Conservation (phyloP, 306 rosid species). For the Lupinus albus region DNA sequence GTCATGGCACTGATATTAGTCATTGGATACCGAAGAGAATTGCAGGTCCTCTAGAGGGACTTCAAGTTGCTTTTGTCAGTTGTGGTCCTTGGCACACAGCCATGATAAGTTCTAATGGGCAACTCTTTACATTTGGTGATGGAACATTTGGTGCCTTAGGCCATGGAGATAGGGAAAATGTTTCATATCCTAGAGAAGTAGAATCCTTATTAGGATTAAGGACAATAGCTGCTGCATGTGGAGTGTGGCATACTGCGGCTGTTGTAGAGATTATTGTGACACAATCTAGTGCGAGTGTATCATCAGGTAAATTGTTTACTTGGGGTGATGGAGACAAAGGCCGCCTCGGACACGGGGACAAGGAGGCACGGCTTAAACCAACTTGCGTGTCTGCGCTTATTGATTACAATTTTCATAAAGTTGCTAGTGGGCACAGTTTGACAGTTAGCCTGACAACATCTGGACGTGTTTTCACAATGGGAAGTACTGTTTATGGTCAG, state of each 20-base stretch:
- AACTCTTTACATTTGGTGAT: slow-evolving; percentile 94
- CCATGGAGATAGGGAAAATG: slow-evolving; percentile 82
- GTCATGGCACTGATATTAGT: slow-evolving; percentile 86
- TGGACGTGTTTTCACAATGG: slow-evolving; percentile 88
- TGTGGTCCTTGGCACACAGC: slow-evolving; percentile 99
- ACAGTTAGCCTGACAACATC: slow-evolving; percentile 88
- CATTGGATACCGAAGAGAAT: slow-evolving; percentile 98
- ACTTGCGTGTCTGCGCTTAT: slow-evolving; percentile 89
- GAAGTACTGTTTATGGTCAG: slow-evolving; percentile 98
- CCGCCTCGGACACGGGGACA: slow-evolving; percentile 98
- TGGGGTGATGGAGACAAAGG: slow-evolving; percentile 99
- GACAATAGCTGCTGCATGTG: slow-evolving; percentile 92
- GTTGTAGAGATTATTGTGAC: slow-evolving; percentile 91
- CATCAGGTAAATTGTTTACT: slow-evolving; percentile 87
- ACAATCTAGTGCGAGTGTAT: slow-evolving; percentile 73
- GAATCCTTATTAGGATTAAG: slow-evolving; percentile 84
- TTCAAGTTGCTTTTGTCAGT: slow-evolving; percentile 88
- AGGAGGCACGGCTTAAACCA: slow-evolving; percentile 85
- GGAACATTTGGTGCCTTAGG: slow-evolving; percentile 98
- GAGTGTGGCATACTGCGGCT: slow-evolving; percentile 99
- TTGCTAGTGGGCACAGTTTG: slow-evolving; percentile 95
- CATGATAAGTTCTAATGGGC: slow-evolving; percentile 77
- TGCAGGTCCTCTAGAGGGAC: slow-evolving; percentile 85
- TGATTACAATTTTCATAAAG: slow-evolving; percentile 80
- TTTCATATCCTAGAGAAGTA: slow-evolving; percentile 82